Evolutionary conservation across 2,329 filamentous ascomycete species (phyloP).

Genomic region (Hansfordia pulvinata): DNA sequence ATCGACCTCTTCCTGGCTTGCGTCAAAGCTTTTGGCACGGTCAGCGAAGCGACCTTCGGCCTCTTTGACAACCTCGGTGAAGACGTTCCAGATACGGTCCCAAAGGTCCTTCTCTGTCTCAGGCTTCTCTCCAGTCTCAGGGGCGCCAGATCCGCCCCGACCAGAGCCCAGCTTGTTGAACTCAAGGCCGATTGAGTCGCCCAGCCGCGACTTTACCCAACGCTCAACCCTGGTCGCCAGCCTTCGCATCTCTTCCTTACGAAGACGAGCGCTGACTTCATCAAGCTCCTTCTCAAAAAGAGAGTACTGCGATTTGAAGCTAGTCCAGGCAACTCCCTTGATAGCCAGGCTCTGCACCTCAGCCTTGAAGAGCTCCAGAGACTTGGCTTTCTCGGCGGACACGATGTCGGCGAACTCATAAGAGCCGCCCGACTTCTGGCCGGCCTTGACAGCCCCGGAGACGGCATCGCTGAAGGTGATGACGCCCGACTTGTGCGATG

Average conservation of each 20-base stretch:
- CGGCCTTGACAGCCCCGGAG: slow-evolving; percentile 71
- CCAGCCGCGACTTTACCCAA: slow-evolving; percentile 80
- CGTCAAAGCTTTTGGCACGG: slow-evolving; percentile 85
- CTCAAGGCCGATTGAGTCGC: slow-evolving; percentile 78
- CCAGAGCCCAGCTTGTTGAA: slow-evolving; percentile 94
- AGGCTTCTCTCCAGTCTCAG: slow-evolving; percentile 63
- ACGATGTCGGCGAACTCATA: slow-evolving; percentile 98
- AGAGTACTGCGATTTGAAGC: slow-evolving; percentile 66
- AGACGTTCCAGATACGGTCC: slow-evolving; percentile 88
- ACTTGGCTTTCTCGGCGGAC: slow-evolving; percentile 62
- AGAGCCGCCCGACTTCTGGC: slow-evolving; percentile 77
- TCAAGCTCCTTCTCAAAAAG: slow-evolving; percentile 86
- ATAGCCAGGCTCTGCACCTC: slow-evolving; percentile 66
- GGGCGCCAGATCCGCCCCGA: slow-evolving; percentile 67
- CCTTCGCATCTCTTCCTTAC: slow-evolving; percentile 92
- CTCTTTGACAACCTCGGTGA: slow-evolving; percentile 69
- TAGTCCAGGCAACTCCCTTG: slow-evolving; percentile 73
- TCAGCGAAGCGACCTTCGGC: slow-evolving; percentile 79
- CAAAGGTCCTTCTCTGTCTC: slow-evolving; percentile 73
- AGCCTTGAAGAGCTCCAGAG: slow-evolving; percentile 60
- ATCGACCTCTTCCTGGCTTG: slow-evolving; percentile 79
- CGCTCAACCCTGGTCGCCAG: slow-evolving; percentile 83
- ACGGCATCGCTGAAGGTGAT: slow-evolving; percentile 78
- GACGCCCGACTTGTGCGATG: slow-evolving; percentile 82
- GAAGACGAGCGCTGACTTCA: slow-evolving; percentile 69